phyloP scores from a whole-genome alignment of 2,329 filamentous ascomycete genomes.

The Tolypocladium ovalisporum region DNA sequence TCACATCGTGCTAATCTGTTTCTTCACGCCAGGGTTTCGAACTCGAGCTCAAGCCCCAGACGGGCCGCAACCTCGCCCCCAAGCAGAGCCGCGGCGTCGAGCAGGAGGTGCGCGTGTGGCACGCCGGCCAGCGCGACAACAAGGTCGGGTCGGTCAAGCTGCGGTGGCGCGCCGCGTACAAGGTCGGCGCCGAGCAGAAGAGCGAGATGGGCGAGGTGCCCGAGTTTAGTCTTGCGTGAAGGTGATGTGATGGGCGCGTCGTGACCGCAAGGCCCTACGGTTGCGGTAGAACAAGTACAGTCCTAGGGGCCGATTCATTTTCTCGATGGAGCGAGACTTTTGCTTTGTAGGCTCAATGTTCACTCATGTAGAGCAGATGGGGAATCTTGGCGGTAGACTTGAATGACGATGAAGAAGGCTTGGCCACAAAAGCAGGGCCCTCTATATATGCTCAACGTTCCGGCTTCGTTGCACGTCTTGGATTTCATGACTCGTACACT shows the following conservation, averaged over 20 bases:
- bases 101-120: slow-evolving; percentile 66
- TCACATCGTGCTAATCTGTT: neutral
- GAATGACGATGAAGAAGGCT: neutral
- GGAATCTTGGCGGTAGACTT: neutral
- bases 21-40: slow-evolving; percentile 55
- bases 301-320: neutral
- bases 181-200: slow-evolving; percentile 51
- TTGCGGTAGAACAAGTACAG: neutral
- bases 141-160: slow-evolving; percentile 78
- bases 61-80: slow-evolving; percentile 63
- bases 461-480: neutral
- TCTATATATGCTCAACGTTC: neutral
- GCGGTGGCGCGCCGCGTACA: slow-evolving; percentile 79
- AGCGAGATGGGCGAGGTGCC: slow-evolving; percentile 80
- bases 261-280: neutral
- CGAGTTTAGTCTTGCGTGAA: slow-evolving; percentile 61
- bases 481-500: too few relatives aligned
- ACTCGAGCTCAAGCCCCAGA: slow-evolving; percentile 75
- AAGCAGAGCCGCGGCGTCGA: slow-evolving; percentile 65
- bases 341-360: neutral
- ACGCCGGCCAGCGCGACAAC: slow-evolving; percentile 55
- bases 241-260: neutral
- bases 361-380: neutral
- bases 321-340: neutral
- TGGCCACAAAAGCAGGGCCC: neutral